Evolutionary conservation across 345 rosid genomes (phyloP).

Genomic region (Aquilaria yunnanensis): DNA sequence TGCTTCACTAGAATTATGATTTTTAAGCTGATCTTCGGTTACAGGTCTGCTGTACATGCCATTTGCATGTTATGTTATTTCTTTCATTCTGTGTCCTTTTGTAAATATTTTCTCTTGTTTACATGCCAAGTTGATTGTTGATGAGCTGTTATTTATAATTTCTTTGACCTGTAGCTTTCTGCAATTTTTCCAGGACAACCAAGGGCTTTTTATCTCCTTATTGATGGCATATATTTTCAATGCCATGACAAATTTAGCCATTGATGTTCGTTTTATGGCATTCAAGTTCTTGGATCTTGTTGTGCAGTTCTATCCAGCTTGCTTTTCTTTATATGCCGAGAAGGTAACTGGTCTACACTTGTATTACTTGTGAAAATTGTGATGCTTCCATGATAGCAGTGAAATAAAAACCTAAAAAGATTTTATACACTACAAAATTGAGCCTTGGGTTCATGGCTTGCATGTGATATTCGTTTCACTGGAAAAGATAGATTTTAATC

Average conservation of each 20-base stretch:
- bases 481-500: no score
- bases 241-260: constrained; percentile 66
- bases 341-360: constrained; percentile 38
- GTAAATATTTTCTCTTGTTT: no score
- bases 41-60: no score
- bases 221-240: constrained; percentile 71
- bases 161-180: constrained; percentile 20
- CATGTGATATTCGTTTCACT: no score
- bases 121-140: no score
- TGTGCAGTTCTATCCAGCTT: constrained; percentile 55
- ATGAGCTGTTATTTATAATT: constrained; percentile 5
- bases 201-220: constrained; percentile 54
- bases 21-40: no score
- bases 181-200: constrained; percentile 56
- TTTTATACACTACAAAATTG: no score
- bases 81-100: neutral
- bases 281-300: constrained; percentile 68
- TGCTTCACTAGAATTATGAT: no score
- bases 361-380: no score
- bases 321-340: constrained; percentile 62
- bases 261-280: constrained; percentile 89
- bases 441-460: no score
- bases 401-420: no score
- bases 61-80: neutral
- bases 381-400: no score